Percentiles rank a stretch among this genome's conserved stretches.
phyloP scores from a whole-genome alignment of 805 yeast species.

The Zygoascus flipseniorum region DNA sequence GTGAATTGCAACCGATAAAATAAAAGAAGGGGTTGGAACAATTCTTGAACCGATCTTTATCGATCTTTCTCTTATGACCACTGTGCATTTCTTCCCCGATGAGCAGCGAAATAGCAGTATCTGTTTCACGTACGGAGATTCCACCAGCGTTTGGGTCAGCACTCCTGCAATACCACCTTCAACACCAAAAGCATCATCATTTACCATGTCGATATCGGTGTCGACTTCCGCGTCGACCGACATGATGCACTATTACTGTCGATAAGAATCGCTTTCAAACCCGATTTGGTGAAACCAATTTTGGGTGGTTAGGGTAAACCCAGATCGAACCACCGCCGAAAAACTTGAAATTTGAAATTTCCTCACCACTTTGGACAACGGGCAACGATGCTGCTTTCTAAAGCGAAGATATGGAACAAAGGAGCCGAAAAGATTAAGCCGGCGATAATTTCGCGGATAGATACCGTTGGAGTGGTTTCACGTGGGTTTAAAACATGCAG shows the following conservation, averaged over 20 bases:
- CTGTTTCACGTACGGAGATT: constrained; percentile 8
- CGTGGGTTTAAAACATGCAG: not conserved
- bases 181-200: not conserved
- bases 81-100: constrained; percentile 2
- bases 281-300: too few species aligned
- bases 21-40: not conserved
- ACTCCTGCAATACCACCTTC: not conserved
- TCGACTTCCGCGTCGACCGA: not conserved
- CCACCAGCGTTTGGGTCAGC: constrained; percentile 5
- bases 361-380: not conserved
- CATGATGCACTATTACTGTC: not conserved
- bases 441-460: too few species aligned
- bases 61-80: constrained; percentile 4
- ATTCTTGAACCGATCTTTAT: constrained; percentile 1
- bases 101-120: constrained; percentile 4
- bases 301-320: too few species aligned
- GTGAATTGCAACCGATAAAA: not conserved
- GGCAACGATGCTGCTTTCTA: not conserved
- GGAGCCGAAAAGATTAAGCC: too few species aligned
- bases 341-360: not conserved
- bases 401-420: not conserved
- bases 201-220: not conserved
- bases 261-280: too few species aligned
- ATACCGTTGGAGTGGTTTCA: not conserved
- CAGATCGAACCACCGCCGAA: too few species aligned